Conservation (phyloP, 73 alveolate genomes). For the Stentor roeselii region DNA sequence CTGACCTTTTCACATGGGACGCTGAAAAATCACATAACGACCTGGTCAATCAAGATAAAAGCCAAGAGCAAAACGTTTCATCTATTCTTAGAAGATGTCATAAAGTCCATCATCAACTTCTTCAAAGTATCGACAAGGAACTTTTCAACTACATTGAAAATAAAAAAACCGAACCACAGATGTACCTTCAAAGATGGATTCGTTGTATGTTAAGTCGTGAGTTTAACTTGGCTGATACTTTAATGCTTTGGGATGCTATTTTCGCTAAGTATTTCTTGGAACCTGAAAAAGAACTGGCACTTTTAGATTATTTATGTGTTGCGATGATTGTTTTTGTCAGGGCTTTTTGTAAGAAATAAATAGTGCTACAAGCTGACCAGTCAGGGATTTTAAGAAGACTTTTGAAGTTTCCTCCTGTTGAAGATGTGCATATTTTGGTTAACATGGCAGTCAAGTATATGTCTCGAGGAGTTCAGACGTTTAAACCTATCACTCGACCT, state of each 20-base stretch:
- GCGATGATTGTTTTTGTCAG: conserved; percentile 50
- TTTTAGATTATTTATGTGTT: conserved; percentile 52
- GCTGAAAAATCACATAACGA: background rate
- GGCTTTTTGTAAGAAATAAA: conserved; percentile 2
- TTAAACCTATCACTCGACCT: background rate
- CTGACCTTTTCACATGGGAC: conserved; percentile 20
- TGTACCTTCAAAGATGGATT: conserved; percentile 18
- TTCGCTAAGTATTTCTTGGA: background rate
- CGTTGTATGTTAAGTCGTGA: conserved; percentile 27
- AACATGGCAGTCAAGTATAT: background rate
- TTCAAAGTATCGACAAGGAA: conserved; percentile 13
- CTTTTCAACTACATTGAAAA: conserved; percentile 7
- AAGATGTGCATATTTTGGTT: conserved; percentile 18
- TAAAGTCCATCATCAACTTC: background rate
- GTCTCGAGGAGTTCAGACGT: background rate
- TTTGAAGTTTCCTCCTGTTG: conserved; percentile 30
- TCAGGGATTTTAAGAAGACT: conserved; percentile 19
- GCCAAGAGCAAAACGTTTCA: conserved; percentile 24
- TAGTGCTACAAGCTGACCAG: background rate
- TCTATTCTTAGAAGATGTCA: background rate
- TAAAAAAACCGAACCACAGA: conserved; percentile 22
- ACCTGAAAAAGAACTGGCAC: conserved; percentile 32
- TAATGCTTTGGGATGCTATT: conserved; percentile 28
- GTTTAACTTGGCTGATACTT: background rate
- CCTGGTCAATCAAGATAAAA: conserved; percentile 19